Conservation (phyloP, 139 green algal species). For the Zygnema cylindricum region DNA sequence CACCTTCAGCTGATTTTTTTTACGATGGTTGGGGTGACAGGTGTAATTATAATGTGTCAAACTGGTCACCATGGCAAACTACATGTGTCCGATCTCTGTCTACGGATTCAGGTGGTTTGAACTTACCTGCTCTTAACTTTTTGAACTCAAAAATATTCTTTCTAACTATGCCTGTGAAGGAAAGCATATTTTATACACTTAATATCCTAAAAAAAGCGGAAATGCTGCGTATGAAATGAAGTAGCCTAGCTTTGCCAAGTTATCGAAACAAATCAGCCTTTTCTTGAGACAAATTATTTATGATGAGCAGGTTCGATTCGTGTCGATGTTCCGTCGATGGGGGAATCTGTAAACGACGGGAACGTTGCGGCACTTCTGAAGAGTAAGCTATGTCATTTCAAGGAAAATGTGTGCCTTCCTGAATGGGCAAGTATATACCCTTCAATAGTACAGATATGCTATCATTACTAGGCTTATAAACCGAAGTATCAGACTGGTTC, state of each 20-base stretch:
- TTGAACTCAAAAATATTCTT: background rate
- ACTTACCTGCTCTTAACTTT: background rate
- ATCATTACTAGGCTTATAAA: too few species aligned
- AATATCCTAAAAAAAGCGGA: background rate
- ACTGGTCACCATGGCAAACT: background rate
- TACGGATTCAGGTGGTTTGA: background rate
- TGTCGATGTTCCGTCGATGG: slow-evolving; percentile 60
- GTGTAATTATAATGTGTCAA: background rate
- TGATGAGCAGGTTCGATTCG: background rate
- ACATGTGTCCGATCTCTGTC: background rate
- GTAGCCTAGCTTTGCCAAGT: background rate
- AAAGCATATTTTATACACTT: background rate
- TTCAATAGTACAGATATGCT: too few species aligned
- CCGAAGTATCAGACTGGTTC: too few species aligned
- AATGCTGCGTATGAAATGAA: background rate
- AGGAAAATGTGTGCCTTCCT: too few species aligned
- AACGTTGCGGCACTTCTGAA: slow-evolving; percentile 63
- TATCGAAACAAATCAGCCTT: background rate
- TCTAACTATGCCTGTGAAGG: too few species aligned
- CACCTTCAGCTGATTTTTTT: too few species aligned
- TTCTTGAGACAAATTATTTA: background rate
- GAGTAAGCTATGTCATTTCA: too few species aligned
- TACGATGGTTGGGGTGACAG: too few species aligned
- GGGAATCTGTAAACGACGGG: slow-evolving; percentile 65
- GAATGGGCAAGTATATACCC: too few species aligned